phyloP scores from a whole-genome alignment of 768 basidiomycete species.

The Mycena metata region DNA sequence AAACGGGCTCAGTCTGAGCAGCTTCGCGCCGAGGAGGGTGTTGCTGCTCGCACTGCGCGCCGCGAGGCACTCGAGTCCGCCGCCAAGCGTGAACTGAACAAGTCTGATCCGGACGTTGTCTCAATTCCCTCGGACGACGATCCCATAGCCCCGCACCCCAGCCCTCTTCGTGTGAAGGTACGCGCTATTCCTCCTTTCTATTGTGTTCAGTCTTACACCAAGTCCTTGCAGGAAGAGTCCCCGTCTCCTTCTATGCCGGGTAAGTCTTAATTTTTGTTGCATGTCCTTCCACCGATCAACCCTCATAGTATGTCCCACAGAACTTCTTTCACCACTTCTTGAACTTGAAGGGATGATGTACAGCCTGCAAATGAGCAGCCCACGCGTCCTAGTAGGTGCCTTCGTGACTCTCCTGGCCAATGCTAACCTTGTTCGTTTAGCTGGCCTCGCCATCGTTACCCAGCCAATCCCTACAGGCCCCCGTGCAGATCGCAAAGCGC shows the following conservation, averaged over 20 bases:
- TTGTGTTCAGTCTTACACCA: too few relatives aligned
- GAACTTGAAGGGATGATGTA: not conserved
- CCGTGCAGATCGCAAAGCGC: constrained; percentile 1
- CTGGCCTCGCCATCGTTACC: constrained; percentile 2
- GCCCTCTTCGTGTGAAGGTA: too few relatives aligned
- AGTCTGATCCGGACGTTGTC: not conserved
- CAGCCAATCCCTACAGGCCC: constrained; percentile 14
- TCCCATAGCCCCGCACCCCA: too few relatives aligned
- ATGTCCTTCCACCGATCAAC: too few relatives aligned
- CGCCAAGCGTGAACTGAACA: too few relatives aligned
- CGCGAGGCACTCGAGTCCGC: constrained; percentile 5
- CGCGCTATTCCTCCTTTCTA: too few relatives aligned
- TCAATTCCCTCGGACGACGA: constrained; percentile 17
- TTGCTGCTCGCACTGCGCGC: not conserved
- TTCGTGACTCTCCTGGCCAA: not conserved
- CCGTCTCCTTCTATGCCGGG: not conserved
- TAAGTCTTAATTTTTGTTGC: not conserved
- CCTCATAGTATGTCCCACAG: constrained; percentile 1
- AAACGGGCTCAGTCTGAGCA: not conserved
- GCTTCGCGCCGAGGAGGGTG: not conserved
- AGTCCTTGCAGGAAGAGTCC: too few relatives aligned
- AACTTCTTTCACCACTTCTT: not conserved
- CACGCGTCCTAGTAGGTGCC: not conserved
- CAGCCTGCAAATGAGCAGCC: not conserved
- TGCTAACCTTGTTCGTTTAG: not conserved